Evolutionary conservation across 2,329 filamentous ascomycete species (phyloP), one percentile per base, ranked within the genome.

Genomic region (Fusarium sarcochroum): DNA sequence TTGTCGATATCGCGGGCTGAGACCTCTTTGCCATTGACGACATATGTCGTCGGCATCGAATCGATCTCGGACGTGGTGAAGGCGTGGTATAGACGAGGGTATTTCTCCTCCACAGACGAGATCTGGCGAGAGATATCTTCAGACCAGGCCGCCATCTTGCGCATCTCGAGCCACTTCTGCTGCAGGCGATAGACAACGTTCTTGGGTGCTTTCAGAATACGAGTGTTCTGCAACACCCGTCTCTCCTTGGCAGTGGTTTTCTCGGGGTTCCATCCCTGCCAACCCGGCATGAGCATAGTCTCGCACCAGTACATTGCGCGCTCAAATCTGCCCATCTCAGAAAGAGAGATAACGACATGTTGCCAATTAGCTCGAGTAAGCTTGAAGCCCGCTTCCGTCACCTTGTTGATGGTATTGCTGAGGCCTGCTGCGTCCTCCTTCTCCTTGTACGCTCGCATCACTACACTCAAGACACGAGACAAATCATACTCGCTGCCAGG

Each of bases 301-400:
- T 98, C 95, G 76, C 92, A 95, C 51, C 90, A 80, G 21, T 81
- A 76, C 79, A 96, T 97, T 37, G 94, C 94, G 20, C 90, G 84
- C 47, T 87, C 80, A 72, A 86, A 85, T 45, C 86, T 83, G 45
- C 86, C 84, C 54, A 89, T 83, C 15, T 84, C 81, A 23, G 89
- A 87, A 27, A 98, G 87, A 50, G 85, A 79, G 72, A 91, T 88
- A 56, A 97, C 85, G 68, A 92, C 90, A 50, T 87, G 84, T 76
- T 97, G 96, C 93, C 93, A 97, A 70, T 93, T 94, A 72, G 86
- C 86, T 76, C 87, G 90, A 74, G 93, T 90, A 58, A 98, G 79
- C 27, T 83, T 81, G 81, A 95, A 98, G 13, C 94, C 95, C 40
- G 86, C 84, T 2, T 77, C 76, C 10, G 87, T 81, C 13, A 94